Evolutionary conservation across 495 filamentous ascomycete species (phyloP).

Genomic region (Xylaria sp.): DNA sequence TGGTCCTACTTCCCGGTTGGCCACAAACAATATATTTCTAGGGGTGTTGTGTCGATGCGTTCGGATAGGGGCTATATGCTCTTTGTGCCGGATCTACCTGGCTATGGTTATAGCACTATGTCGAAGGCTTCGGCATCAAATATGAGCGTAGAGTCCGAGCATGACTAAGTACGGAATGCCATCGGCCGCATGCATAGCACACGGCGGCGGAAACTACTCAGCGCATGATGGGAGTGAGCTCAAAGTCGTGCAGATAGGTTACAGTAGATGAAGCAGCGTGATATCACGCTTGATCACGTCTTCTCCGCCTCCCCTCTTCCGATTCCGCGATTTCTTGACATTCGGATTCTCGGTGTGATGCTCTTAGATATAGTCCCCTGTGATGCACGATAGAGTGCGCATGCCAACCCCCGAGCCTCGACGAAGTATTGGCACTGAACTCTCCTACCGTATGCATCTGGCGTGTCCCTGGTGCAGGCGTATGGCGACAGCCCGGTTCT

Average conservation of each 20-base stretch:
- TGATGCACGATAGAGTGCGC: constrained; percentile 46
- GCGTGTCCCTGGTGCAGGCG: constrained; percentile 51
- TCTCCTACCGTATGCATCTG: constrained; percentile 56
- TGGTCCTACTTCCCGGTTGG: constrained; percentile 45
- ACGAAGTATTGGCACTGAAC: constrained; percentile 57
- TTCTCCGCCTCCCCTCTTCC: background rate
- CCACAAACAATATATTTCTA: constrained; percentile 37
- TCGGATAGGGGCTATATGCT: constrained; percentile 38
- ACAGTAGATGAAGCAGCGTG: constrained; percentile 59
- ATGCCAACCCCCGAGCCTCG: constrained; percentile 36
- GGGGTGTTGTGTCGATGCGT: constrained; percentile 25
- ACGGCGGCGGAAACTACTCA: background rate
- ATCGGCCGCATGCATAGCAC: background rate
- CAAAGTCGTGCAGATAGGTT: constrained; percentile 46
- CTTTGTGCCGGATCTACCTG: constrained; percentile 55
- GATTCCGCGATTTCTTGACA: constrained; percentile 7
- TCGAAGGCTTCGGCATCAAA: constrained; percentile 21
- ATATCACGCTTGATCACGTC: constrained; percentile 53
- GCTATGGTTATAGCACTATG: constrained; percentile 52
- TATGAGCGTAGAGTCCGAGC: constrained; percentile 38
- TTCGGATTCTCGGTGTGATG: constrained; percentile 40
- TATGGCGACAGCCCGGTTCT: constrained; percentile 50
- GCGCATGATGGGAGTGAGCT: constrained; percentile 9
- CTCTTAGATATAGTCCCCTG: constrained; percentile 61
- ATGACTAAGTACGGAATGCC: constrained; percentile 17